Evolutionary conservation across 768 basidiomycete species (phyloP), one percentile per base, ranked within the genome.

Genomic region (Pisolithus albus): DNA sequence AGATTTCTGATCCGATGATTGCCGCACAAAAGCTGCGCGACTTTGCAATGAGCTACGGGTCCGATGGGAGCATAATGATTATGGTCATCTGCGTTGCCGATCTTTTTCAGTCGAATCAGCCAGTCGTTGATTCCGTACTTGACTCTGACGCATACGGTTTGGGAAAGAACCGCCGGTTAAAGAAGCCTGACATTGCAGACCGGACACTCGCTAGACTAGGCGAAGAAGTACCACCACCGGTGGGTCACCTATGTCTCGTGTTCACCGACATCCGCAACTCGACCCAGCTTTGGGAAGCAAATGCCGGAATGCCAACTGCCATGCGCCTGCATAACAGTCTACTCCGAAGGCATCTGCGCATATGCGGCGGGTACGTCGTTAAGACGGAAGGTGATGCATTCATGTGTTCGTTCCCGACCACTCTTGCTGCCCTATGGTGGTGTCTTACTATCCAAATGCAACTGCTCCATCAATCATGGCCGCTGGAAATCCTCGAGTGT

Each of bases 351-450:
- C 84, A 87, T 54, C 72, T 97, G 30, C 82, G 95, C 26, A 75
- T 87, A 39, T 94, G 93, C 60, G 93, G 93, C 26, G 96, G 96
- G 1, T 99, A 98, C 67, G 92, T 97, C 70, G 95, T 98, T 62
- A 99, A 99, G 72, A 99, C 96, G 10, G 96, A 99, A 83, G 96
- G 96, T 26, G 96, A 98, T 62, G 84, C 95, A 0, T 99, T 99
- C 75, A 94, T 99, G 89, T 93, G 93, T 49, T 92, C 95, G 19
- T 99, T 99, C 78, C 88, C 91, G 2, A 89, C 84, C 2, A 80
- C 92, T 11, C 75, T 92, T 2, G 78, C 88, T 0, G 96, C 92
- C 0, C 69, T 97, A 16, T 84, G 92, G 76, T 99, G 92, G 88
- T 86, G 86, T 58, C 74, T 96, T 61, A 83, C 80, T 28, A 88